Conservation (phyloP, 2,329 filamentous ascomycete genomes). For the Pseudogymnoascus sp. region DNA sequence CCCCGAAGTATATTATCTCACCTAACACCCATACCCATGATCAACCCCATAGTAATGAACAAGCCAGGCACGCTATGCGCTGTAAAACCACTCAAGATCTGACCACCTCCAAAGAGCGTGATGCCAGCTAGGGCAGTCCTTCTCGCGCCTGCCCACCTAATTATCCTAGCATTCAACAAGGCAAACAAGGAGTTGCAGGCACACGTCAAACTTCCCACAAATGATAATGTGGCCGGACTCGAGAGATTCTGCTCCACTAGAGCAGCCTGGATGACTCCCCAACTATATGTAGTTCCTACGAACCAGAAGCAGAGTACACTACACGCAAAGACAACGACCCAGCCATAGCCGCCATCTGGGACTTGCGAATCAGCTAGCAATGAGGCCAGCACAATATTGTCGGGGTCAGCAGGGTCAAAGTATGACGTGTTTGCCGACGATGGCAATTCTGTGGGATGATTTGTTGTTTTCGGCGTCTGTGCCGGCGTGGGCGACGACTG, state of each 20-base stretch:
- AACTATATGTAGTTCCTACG: conserved; percentile 47
- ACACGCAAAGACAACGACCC: conserved; percentile 44
- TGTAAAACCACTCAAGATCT: conserved; percentile 40
- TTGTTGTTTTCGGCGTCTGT: not conserved
- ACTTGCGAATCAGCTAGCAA: conserved; percentile 36
- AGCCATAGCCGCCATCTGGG: conserved; percentile 49
- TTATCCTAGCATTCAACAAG: conserved; percentile 43
- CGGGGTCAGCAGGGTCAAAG: conserved; percentile 20
- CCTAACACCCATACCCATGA: conserved; percentile 38
- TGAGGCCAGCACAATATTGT: conserved; percentile 36
- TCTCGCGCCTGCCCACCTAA: conserved; percentile 41
- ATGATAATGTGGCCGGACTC: conserved; percentile 45
- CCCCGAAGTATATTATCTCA: conserved; percentile 15
- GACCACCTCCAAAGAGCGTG: conserved; percentile 39
- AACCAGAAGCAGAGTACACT: conserved; percentile 47
- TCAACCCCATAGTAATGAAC: conserved; percentile 40
- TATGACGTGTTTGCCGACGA: not conserved
- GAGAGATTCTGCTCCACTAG: conserved; percentile 42
- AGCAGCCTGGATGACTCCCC: conserved; percentile 52
- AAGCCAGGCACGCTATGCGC: conserved; percentile 37
- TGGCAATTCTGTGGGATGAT: not conserved
- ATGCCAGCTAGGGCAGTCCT: conserved; percentile 41
- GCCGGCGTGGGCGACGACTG: not conserved
- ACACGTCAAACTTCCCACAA: conserved; percentile 46
- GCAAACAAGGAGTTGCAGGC: conserved; percentile 44